Base-by-base conservation (phyloP, 2,329 filamentous ascomycete species). In the Ceratocystis albifundus region DNA sequence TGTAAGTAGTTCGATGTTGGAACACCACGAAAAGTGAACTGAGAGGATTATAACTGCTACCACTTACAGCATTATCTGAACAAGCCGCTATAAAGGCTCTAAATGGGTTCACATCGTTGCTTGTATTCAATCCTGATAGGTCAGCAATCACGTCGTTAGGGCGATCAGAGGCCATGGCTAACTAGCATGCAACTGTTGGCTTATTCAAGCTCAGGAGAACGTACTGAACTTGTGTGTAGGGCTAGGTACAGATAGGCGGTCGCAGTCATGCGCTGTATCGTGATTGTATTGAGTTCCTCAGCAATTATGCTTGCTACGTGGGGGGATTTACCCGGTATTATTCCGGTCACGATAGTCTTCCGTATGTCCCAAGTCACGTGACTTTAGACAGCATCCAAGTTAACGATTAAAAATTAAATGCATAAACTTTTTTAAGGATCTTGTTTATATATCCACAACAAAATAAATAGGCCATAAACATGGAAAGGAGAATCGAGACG, bases 21-120 rank as follows among this genome's bases (percentile, higher is more conserved):
- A 53, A n/a, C 36, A 36, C 10, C 10, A 15, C 17, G 32, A 22
- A 46, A 20, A 45, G 61, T 32, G 17, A 61, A 59, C 7, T 17
- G 6, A 25, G 10, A 15, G 10, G 50, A 20, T 41, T 62, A 41
- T 0, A 22, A 8, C 12, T 50, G 48, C 8, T 15, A 30, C 30
- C 4, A 70, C 81, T 72, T 79, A 93, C 89, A 65, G 85, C 77
- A 70, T 89, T 79, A 73, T 88, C 78, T 61, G 85, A 76, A 72
- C 87, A 90, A 8, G 82, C 81, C 53, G 81, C 75, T 67, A 96
- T 88, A 68, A 95, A 77, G 20, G 86, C 84, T 70, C 89, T 22
- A 44, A 65, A 68, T 6, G 44, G 53, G 20, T 65, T 65, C 8
- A 41, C 17, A 36, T 65, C 57, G 25, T 32, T 61, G 44, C 41